Base-by-base conservation (phyloP, 2,329 filamentous ascomycete species). In the Aspergillus sp. region DNA sequence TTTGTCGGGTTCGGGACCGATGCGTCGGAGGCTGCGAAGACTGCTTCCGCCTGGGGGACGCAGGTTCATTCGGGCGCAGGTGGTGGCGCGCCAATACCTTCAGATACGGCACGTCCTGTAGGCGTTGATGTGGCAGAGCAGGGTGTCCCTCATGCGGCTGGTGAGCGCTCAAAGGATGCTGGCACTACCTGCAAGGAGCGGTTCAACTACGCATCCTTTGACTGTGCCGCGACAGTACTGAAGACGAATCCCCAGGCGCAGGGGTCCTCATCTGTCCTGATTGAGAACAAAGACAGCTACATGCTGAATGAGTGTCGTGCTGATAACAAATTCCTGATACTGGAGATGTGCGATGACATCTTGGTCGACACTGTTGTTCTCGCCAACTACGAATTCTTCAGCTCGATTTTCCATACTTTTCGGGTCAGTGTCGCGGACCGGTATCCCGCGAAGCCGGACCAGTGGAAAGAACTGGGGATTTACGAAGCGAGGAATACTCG, bases 351-450 rank as follows among this genome's bases (percentile, higher is more conserved):
- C 73, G 91, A 96, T 66, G 84, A 87, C 64, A 89, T 88, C 44
- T 82, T 96, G 44, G 89, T 99, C 57, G 95, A 99, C 71, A 99
- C 95, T 0, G 82, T 99, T 41, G 95, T 98, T n/a, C 82, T 99
- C 53, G 95, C 93, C 60, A 99, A 99, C 72, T 99, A 96, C 67
- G 95, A 99, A 74, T 99, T 99, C 79, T 99, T 99, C 80, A 96
- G 92, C 55, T 97, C 92, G 71, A 97, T 96, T 83, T 90, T 98
- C 66, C 89, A 92, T 53, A 89, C 88, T 48, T 97, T 99, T 73
- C 85, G 90, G 51, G 86, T 98, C 64, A 96, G 91, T 71, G 93
- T 97, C 48, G 96, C 93, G 57, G 95, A 98, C 76, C 87, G 91
- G 56, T 98, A 97, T 74, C 95, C 95, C 0, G 90, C 95, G 53